A percentile compares a stretch with the other conserved stretches of the same genome.
Evolutionary conservation across 169 alveolate species (phyloP).

Genomic region (Babesia caballi): DNA sequence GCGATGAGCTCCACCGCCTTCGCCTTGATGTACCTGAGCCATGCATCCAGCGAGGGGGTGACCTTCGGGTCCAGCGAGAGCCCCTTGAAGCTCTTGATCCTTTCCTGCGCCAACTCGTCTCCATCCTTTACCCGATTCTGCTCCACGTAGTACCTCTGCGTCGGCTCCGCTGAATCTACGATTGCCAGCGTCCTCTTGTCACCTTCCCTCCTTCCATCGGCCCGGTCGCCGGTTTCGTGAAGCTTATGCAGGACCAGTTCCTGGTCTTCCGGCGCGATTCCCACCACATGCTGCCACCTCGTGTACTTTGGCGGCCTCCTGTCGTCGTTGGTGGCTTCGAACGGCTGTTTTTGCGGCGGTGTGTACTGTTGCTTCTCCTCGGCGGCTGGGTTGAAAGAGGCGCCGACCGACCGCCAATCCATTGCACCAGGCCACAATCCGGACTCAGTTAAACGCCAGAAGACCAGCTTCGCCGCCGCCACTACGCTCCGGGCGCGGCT

Average conservation of each 20-base stretch:
- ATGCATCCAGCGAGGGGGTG: conserved; percentile 8
- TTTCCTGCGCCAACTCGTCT: background rate
- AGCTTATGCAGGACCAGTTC: background rate
- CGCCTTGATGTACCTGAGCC: conserved; percentile 17
- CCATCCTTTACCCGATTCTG: background rate
- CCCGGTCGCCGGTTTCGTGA: background rate
- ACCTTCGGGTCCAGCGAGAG: conserved; percentile 6
- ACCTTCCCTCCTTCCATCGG: background rate
- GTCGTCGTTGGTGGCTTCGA: background rate
- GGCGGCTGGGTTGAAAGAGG: conserved; percentile 17
- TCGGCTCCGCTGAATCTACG: background rate
- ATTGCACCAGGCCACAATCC: background rate
- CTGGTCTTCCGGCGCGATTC: conserved; percentile 21
- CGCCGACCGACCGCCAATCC: conserved; percentile 49
- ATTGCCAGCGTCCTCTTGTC: background rate
- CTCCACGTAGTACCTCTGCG: background rate
- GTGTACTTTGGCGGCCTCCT: conserved; percentile 16
- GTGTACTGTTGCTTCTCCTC: conserved; percentile 13
- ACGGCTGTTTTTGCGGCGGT: background rate
- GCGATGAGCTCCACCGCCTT: conserved; percentile 18
- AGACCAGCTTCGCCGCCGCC: background rate
- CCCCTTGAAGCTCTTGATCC: background rate
- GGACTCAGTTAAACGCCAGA: background rate
- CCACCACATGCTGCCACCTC: conserved; percentile 39
- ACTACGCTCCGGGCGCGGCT: no score